Evolutionary conservation across 139 green algal species (phyloP).

Genomic region (Micractinium conductrix): DNA sequence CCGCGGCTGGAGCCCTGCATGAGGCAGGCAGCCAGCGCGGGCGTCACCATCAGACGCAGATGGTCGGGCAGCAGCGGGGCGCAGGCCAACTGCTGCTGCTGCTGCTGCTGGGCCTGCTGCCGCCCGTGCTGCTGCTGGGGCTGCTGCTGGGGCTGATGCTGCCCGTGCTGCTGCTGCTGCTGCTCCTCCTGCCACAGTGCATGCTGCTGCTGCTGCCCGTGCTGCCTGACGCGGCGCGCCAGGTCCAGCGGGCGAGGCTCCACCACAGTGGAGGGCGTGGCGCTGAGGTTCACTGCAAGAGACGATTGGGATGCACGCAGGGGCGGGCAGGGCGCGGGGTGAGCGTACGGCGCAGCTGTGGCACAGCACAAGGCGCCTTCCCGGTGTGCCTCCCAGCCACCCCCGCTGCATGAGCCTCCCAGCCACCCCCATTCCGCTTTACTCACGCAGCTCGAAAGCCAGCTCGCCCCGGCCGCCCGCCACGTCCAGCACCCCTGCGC

Average conservation of each 20-base stretch:
- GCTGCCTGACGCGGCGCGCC: slow-evolving; percentile 14
- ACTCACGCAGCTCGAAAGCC: slow-evolving; percentile 62
- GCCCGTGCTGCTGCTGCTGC: neutral
- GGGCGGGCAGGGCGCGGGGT: too few species aligned
- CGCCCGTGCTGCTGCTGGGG: neutral
- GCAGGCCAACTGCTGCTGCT: neutral
- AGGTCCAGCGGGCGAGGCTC: slow-evolving; percentile 59
- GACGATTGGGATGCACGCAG: too few species aligned
- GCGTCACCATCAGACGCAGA: slow-evolving; percentile 45
- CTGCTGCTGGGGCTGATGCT: neutral
- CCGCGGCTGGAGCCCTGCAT: neutral
- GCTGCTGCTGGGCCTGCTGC: neutral
- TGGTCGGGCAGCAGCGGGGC: slow-evolving; percentile 21
- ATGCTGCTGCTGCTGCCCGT: slow-evolving; percentile 26
- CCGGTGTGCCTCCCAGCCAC: too few species aligned
- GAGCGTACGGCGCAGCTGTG: too few species aligned
- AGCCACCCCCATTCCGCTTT: too few species aligned
- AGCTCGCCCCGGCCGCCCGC: slow-evolving; percentile 64
- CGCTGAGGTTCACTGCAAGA: slow-evolving; percentile 60
- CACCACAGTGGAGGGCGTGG: slow-evolving; percentile 49
- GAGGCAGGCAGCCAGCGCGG: slow-evolving; percentile 28
- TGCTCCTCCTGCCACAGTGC: neutral
- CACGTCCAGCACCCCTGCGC: slow-evolving; percentile 60
- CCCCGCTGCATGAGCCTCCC: too few species aligned
- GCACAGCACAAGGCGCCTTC: too few species aligned